Evolutionary conservation across 345 rosid genomes (phyloP).

Genomic region (Arabidopsis suecica): DNA sequence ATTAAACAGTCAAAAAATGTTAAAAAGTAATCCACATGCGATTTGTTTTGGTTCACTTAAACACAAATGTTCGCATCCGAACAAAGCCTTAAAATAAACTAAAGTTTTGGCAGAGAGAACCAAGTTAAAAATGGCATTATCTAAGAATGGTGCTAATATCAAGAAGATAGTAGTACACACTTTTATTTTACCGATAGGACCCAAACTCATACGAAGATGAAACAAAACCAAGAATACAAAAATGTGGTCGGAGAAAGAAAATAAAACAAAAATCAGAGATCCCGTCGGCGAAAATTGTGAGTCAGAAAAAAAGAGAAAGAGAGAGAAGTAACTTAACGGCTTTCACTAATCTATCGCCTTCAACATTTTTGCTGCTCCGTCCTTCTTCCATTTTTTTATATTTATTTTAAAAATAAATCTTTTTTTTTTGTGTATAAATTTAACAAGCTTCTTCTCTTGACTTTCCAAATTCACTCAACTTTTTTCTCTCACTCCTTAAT

Average conservation of each 20-base stretch:
- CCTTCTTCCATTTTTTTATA: background rate
- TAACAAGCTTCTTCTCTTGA: conserved; percentile 21
- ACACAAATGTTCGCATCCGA: background rate
- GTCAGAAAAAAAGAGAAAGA: background rate
- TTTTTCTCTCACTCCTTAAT: background rate
- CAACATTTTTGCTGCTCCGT: background rate
- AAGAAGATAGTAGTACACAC: background rate
- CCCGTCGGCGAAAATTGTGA: background rate
- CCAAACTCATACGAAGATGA: background rate
- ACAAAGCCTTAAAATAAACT: background rate
- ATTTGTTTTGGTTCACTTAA: background rate
- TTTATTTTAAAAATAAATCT: background rate
- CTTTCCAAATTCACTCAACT: conserved; percentile 33
- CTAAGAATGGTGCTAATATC: background rate
- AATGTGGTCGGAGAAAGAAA: conserved; percentile 20
- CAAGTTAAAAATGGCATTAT: background rate
- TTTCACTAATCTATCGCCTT: conserved; percentile 26
- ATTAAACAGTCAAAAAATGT: background rate
- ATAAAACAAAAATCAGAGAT: background rate
- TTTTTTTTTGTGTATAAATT: conserved; percentile 22
- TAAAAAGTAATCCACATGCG: background rate
- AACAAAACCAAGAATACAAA: background rate
- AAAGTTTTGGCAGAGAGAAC: background rate
- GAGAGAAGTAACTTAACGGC: conserved; percentile 9
- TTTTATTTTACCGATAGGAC: background rate